phyloP scores from a whole-genome alignment of 2,329 filamentous ascomycete species.

The Basipetospora sp. region DNA sequence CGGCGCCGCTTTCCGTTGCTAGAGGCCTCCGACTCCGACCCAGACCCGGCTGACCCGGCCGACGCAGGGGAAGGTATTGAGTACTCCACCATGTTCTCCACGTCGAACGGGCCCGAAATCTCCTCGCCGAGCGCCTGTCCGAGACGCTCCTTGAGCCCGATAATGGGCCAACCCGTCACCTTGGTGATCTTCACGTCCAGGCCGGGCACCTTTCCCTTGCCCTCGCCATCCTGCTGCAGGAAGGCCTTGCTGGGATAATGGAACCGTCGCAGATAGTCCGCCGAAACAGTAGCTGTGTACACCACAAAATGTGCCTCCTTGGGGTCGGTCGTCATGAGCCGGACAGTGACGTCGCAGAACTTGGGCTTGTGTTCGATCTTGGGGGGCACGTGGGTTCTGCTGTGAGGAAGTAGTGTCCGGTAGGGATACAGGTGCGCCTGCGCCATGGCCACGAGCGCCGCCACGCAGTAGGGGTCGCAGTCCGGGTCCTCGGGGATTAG shows the following conservation, averaged over 20 bases:
- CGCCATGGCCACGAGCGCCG: slow-evolving; percentile 40
- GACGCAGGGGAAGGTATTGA: slow-evolving; percentile 20
- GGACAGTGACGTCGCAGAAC: slow-evolving; percentile 34
- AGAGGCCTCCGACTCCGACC: neutral
- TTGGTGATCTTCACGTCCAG: slow-evolving; percentile 32
- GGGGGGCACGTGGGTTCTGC: slow-evolving; percentile 9
- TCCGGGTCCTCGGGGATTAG: slow-evolving; percentile 33
- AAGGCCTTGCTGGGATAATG: slow-evolving; percentile 22
- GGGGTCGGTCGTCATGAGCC: slow-evolving; percentile 36
- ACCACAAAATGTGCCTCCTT: slow-evolving; percentile 35
- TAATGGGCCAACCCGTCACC: slow-evolving; percentile 39
- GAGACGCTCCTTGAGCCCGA: slow-evolving; percentile 40
- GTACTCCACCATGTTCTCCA: slow-evolving; percentile 26
- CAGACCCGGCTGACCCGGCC: neutral
- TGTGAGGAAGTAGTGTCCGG: slow-evolving; percentile 8
- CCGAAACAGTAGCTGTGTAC: slow-evolving; percentile 35
- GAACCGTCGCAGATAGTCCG: slow-evolving; percentile 34
- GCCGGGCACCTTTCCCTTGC: too few relatives aligned
- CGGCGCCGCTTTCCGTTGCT: neutral
- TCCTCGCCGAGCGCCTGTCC: slow-evolving; percentile 37
- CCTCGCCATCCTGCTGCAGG: neutral
- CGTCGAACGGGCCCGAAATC: slow-evolving; percentile 29
- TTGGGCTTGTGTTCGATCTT: slow-evolving; percentile 11
- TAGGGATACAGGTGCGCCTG: slow-evolving; percentile 36
- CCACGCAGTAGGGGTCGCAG: slow-evolving; percentile 38